Percentiles rank a stretch among this genome's conserved stretches.
These are phyloP conservation scores for Pseudogymnoascus sp. DNA, from an alignment of 2,329 filamentous ascomycete genomes.

Conservation along the genomic window DNA sequence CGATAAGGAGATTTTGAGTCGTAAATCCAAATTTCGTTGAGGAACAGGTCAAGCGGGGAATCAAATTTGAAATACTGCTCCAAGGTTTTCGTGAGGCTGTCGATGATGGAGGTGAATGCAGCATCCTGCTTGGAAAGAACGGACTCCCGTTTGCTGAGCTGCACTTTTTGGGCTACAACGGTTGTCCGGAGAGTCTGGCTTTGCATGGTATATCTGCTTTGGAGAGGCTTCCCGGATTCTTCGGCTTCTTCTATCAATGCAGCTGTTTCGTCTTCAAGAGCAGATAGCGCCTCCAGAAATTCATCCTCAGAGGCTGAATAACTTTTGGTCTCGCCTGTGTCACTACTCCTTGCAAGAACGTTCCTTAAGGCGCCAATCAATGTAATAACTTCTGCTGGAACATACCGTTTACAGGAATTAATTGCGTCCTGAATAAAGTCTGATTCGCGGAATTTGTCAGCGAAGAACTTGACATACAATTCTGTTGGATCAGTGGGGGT, in stretches of 20 bases:
- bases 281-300: conserved; percentile 17
- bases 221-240: conserved; percentile 45
- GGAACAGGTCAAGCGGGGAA: conserved; percentile 42
- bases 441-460: conserved; percentile 44
- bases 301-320: conserved; percentile 24
- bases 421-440: conserved; percentile 41
- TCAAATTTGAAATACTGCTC: conserved; percentile 36
- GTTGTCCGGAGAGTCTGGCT: conserved; percentile 67
- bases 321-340: conserved; percentile 20
- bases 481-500: conserved; percentile 28
- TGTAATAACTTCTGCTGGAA: conserved; percentile 41
- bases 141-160: conserved; percentile 68
- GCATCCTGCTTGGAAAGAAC: conserved; percentile 64
- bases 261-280: conserved; percentile 40
- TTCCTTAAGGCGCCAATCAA: conserved; percentile 39
- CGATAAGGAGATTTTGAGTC: conserved; percentile 62
- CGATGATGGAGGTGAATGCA: conserved; percentile 60
- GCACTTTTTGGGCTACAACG: conserved; percentile 73
- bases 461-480: conserved; percentile 56
- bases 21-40: conserved; percentile 71
- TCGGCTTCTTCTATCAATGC: conserved; percentile 40
- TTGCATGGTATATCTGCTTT: conserved; percentile 69
- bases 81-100: conserved; percentile 46
- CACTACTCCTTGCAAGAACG: conserved; percentile 18
- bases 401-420: conserved; percentile 51